Conservation (phyloP, 495 filamentous ascomycete species). For the Neurospora africana region DNA sequence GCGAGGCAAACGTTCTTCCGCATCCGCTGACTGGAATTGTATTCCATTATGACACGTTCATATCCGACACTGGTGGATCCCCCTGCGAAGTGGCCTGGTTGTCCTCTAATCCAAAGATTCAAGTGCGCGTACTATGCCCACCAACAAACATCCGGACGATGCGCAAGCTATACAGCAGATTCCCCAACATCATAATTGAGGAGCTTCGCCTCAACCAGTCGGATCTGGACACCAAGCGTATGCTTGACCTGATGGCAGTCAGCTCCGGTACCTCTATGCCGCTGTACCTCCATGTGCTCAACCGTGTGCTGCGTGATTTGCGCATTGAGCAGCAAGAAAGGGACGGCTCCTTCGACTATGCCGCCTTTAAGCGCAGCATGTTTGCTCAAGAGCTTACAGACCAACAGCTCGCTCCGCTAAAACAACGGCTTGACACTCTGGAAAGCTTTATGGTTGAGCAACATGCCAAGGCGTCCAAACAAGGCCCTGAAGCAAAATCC, state of each 20-base stretch:
- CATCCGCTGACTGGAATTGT: conserved; percentile 52
- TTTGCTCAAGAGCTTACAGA: conserved; percentile 31
- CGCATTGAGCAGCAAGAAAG: conserved; percentile 34
- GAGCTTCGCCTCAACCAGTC: conserved; percentile 46
- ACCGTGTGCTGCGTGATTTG: conserved; percentile 52
- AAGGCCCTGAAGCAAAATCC: not conserved
- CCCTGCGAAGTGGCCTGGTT: conserved; percentile 63
- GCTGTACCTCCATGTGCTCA: conserved; percentile 51
- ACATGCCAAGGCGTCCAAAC: conserved; percentile 12
- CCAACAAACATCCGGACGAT: conserved; percentile 47
- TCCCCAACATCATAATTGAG: conserved; percentile 39
- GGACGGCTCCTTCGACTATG: conserved; percentile 39
- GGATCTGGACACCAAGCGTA: conserved; percentile 52
- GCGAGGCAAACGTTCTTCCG: conserved; percentile 25
- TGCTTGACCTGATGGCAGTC: conserved; percentile 61
- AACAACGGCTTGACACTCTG: conserved; percentile 45
- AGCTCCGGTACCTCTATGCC: conserved; percentile 37
- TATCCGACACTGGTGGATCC: conserved; percentile 38
- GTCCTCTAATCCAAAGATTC: conserved; percentile 39
- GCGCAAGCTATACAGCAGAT: conserved; percentile 24
- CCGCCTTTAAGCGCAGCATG: conserved; percentile 30
- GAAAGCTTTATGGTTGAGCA: conserved; percentile 45
- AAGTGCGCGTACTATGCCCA: conserved; percentile 53
- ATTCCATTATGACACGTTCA: conserved; percentile 60
- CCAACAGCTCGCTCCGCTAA: conserved; percentile 39